Conservation (phyloP, 441 rosid species). For the Capsella rubella region DNA sequence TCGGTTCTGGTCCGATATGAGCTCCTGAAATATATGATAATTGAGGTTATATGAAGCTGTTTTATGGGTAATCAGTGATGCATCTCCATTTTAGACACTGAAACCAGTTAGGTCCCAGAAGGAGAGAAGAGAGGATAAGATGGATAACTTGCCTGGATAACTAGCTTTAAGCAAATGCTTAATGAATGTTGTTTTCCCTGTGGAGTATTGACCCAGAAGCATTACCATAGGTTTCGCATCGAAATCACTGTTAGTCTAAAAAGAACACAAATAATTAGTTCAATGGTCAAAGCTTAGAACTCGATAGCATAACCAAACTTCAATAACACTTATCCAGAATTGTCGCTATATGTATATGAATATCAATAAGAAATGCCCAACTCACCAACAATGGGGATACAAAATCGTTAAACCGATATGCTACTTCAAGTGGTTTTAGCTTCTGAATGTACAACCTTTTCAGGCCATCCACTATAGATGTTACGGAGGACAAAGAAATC, state of each 20-base stretch:
- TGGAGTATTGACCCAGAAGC: conserved; percentile 98
- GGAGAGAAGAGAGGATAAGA: conserved; percentile 24
- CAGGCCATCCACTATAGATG: conserved; percentile 92
- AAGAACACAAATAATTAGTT: conserved; percentile 36
- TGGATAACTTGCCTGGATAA: conserved; percentile 76
- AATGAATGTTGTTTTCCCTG: conserved; percentile 97
- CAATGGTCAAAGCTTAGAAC: conserved; percentile 7
- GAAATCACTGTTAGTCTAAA: conserved; percentile 89
- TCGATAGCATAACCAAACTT: conserved; percentile 4
- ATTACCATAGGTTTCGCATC: conserved; percentile 99
- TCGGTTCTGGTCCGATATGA: conserved; percentile 98
- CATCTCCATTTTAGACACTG: background rate
- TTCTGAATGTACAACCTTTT: conserved; percentile 88
- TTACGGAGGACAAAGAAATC: conserved; percentile 84
- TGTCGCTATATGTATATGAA: background rate
- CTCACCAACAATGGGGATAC: conserved; percentile 84
- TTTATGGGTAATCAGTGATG: conserved; percentile 2
- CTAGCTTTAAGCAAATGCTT: conserved; percentile 84
- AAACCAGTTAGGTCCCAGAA: conserved; percentile 2
- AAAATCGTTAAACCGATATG: conserved; percentile 90
- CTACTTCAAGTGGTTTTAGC: conserved; percentile 88
- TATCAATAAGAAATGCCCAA: conserved; percentile 27
- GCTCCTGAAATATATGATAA: conserved; percentile 66
- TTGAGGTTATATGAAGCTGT: conserved; percentile 4
- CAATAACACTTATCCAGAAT: conserved; percentile 2